Evolutionary conservation across 192 early-diverging fungal genomes (phyloP).

Genomic region (Rhizophagus clarus): DNA sequence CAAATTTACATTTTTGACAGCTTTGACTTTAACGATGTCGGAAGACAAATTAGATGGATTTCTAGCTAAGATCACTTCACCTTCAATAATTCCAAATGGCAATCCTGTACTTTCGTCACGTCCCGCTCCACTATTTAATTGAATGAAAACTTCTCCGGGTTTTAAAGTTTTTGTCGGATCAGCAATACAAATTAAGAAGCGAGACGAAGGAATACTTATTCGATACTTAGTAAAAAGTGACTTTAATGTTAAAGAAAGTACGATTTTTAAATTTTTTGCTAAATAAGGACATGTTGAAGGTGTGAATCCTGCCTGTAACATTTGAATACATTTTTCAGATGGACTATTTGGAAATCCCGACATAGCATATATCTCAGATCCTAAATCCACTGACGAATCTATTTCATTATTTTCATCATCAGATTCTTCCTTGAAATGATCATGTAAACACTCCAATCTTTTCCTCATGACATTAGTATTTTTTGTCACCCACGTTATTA

Average conservation of each 20-base stretch:
- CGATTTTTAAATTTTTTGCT: slow-evolving; percentile 31
- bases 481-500: slow-evolving; percentile 35
- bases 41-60: slow-evolving; percentile 14
- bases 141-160: slow-evolving; percentile 37
- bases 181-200: slow-evolving; percentile 38
- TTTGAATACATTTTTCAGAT: slow-evolving; percentile 31
- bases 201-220: slow-evolving; percentile 36
- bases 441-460: slow-evolving; percentile 21
- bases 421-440: not conserved
- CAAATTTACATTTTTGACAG: slow-evolving; percentile 1
- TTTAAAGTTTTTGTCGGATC: slow-evolving; percentile 38
- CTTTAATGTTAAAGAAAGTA: slow-evolving; percentile 27
- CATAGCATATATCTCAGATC: not conserved
- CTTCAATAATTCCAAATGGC: slow-evolving; percentile 32
- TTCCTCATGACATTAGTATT: slow-evolving; percentile 17
- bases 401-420: not conserved
- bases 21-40: slow-evolving; percentile 5
- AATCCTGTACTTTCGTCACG: slow-evolving; percentile 33
- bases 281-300: slow-evolving; percentile 35
- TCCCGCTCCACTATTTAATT: slow-evolving; percentile 26
- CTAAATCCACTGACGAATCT: not conserved
- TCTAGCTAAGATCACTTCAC: slow-evolving; percentile 32
- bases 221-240: slow-evolving; percentile 32
- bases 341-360: slow-evolving; percentile 33
- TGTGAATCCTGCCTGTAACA: slow-evolving; percentile 42